Percentiles rank a stretch among this genome's conserved stretches.
Evolutionary conservation across 805 yeast genomes (phyloP).

Genomic region (Saccharomycopsis capsularis): DNA sequence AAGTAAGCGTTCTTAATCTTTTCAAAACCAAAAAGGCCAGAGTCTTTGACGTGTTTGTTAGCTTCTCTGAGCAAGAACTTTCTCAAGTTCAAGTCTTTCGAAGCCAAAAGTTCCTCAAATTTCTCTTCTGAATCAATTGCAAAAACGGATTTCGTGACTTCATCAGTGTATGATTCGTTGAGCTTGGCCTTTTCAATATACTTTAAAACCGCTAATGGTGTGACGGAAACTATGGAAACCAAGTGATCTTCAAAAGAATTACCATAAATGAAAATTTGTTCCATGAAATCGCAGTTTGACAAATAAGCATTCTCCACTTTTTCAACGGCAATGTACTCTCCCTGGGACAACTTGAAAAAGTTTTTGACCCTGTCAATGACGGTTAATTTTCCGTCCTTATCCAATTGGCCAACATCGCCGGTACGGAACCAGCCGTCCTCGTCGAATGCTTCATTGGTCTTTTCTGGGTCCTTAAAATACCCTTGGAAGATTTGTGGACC

Average conservation of each 20-base stretch:
- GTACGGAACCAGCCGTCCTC: slow-evolving; percentile 51
- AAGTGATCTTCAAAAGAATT: slow-evolving; percentile 45
- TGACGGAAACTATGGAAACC: slow-evolving; percentile 51
- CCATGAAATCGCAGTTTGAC: slow-evolving; percentile 34
- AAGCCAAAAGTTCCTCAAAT: slow-evolving; percentile 8
- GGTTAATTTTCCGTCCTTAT: slow-evolving; percentile 31
- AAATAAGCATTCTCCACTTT: slow-evolving; percentile 52
- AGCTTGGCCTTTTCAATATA: slow-evolving; percentile 2
- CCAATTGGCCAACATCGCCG: slow-evolving; percentile 46
- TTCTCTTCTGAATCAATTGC: not conserved
- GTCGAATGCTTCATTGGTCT: slow-evolving; percentile 39
- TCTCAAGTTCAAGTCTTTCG: slow-evolving; percentile 10
- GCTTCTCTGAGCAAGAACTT: slow-evolving; percentile 30
- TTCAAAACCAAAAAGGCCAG: slow-evolving; percentile 55
- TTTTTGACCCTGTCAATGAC: slow-evolving; percentile 62
- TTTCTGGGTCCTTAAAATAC: slow-evolving; percentile 43
- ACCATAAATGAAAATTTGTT: slow-evolving; percentile 49
- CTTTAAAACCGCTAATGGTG: slow-evolving; percentile 29
- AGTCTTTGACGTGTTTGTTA: slow-evolving; percentile 32
- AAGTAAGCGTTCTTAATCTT: slow-evolving; percentile 48
- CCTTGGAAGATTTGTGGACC: slow-evolving; percentile 50
- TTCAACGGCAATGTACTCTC: slow-evolving; percentile 60
- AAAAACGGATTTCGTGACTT: not conserved
- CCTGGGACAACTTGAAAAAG: slow-evolving; percentile 53
- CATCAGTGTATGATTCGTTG: not conserved